These are phyloP conservation scores for Phytopythium sindhum DNA, from an alignment of 352 stramenopile species.

Conservation along the genomic window DNA sequence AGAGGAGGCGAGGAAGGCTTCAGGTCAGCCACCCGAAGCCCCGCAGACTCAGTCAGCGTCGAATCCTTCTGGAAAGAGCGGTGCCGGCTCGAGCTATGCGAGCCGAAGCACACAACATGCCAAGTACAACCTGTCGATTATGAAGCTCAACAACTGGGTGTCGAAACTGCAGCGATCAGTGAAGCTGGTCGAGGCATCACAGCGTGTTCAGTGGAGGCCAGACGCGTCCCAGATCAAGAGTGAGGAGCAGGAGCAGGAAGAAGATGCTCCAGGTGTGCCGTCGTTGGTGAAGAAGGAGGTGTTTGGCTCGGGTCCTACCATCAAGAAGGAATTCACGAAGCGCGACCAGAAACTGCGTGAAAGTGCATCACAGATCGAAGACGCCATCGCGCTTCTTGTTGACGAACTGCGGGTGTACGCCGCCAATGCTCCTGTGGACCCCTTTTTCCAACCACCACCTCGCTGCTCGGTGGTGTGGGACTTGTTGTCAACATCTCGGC, in stretches of 20 bases:
- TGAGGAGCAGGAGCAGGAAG: slow-evolving; percentile 27
- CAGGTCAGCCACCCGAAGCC: not conserved
- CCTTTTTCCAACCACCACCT: slow-evolving; percentile 49
- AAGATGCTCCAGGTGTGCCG: slow-evolving; percentile 5
- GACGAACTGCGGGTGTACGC: slow-evolving; percentile 73
- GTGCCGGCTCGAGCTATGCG: slow-evolving; percentile 22
- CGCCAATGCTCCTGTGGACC: slow-evolving; percentile 36
- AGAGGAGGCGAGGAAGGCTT: slow-evolving; percentile 55
- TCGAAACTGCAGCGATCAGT: slow-evolving; percentile 64
- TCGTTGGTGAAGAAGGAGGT: slow-evolving; percentile 45
- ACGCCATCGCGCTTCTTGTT: slow-evolving; percentile 55
- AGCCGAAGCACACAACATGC: slow-evolving; percentile 59
- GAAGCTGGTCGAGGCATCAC: slow-evolving; percentile 74
- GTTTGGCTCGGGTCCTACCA: slow-evolving; percentile 54
- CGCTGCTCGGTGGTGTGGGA: slow-evolving; percentile 54
- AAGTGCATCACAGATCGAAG: slow-evolving; percentile 48
- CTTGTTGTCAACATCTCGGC: slow-evolving; percentile 64
- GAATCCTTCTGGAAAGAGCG: slow-evolving; percentile 3
- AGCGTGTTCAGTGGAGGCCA: slow-evolving; percentile 64
- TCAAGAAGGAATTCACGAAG: slow-evolving; percentile 75
- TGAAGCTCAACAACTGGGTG: slow-evolving; percentile 76
- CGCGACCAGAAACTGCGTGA: slow-evolving; percentile 68
- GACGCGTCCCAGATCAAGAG: slow-evolving; percentile 10
- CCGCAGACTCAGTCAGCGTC: slow-evolving; percentile 9
- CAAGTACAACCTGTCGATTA: slow-evolving; percentile 74